These are phyloP conservation scores for Pyricularia pennisetigena DNA, from an alignment of 2,329 filamentous ascomycete genomes.

Conservation along the genomic window DNA sequence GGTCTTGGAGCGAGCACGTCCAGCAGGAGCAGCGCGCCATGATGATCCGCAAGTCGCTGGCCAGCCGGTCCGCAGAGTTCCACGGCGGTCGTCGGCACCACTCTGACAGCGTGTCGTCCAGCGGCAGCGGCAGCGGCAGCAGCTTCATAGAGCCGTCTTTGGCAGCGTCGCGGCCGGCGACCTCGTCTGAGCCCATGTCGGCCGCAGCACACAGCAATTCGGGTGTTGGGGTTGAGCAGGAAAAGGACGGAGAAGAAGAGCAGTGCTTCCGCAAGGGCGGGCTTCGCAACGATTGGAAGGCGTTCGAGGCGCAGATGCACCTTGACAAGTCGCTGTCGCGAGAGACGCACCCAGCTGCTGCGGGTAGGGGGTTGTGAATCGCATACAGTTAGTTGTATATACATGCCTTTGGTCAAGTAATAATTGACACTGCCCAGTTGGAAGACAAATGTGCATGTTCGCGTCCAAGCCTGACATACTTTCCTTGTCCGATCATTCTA, in stretches of 20 bases:
- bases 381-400: not conserved
- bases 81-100: not conserved
- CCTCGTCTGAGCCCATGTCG: constrained; percentile 8
- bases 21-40: constrained; percentile 26
- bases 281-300: constrained; percentile 26
- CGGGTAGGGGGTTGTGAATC: not conserved
- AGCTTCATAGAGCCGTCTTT: constrained; percentile 4
- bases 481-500: no score
- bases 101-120: constrained; percentile 6
- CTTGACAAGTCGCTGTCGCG: constrained; percentile 12
- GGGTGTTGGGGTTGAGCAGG: not conserved
- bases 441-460: no score
- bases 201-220: not conserved
- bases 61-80: constrained; percentile 13
- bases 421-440: no score
- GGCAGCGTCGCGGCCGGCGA: not conserved
- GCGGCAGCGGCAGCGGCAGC: constrained; percentile 2
- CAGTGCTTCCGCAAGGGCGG: not conserved
- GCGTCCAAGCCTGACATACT: no score
- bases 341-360: constrained; percentile 13
- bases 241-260: not conserved
- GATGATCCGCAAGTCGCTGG: constrained; percentile 34
- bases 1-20: not conserved
- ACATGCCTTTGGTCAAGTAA: not conserved
- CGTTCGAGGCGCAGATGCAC: constrained; percentile 22